A percentile compares a stretch with the other conserved stretches of the same genome.
Evolutionary conservation across 306 rosid genomes (phyloP).

Genomic region (Prunus davidiana): DNA sequence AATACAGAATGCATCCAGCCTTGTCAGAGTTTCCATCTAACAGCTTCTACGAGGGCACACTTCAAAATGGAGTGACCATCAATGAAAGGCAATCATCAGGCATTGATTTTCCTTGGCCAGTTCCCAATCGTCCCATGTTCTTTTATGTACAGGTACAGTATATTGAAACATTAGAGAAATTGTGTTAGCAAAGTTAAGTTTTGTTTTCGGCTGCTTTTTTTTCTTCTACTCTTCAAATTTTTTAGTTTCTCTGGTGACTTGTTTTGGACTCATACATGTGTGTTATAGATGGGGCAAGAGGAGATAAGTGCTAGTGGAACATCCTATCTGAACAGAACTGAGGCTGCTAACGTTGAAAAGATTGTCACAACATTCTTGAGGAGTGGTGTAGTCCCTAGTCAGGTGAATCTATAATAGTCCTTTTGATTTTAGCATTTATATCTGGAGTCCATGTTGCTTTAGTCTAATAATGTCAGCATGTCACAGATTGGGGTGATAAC

Average conservation of each 20-base stretch:
- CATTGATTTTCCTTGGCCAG: constrained; percentile 99
- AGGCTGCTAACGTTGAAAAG: constrained; percentile 99
- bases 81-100: constrained; percentile 93
- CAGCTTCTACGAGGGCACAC: constrained; percentile 97
- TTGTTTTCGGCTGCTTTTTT: neutral
- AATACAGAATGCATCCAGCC: constrained; percentile 99
- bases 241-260: neutral
- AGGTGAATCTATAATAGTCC: constrained; percentile 45
- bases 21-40: constrained; percentile 98
- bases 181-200: neutral
- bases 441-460: neutral
- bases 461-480: constrained; percentile 1
- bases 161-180: neutral
- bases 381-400: constrained; percentile 96
- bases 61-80: constrained; percentile 96
- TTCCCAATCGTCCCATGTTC: constrained; percentile 98
- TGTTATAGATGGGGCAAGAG: constrained; percentile 97
- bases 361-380: constrained; percentile 96
- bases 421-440: constrained; percentile 1
- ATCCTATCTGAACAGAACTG: constrained; percentile 94
- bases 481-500: constrained; percentile 94
- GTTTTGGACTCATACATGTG: constrained; percentile 10
- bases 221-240: neutral
- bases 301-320: constrained; percentile 99
- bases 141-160: constrained; percentile 90